phyloP scores from a whole-genome alignment of 2,329 filamentous ascomycete species.

The Lecanicillium sp. region DNA sequence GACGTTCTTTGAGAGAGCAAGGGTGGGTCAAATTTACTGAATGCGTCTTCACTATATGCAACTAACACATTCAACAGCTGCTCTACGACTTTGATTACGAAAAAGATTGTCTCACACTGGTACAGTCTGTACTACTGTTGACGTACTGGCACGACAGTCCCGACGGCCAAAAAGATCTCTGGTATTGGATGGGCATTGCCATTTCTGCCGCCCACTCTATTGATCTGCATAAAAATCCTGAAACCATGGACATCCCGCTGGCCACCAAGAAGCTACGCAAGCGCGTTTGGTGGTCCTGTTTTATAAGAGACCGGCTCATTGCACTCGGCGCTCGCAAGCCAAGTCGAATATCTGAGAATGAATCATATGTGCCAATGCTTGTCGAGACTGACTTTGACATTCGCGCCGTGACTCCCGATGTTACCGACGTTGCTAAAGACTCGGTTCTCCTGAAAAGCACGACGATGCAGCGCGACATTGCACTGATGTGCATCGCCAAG shows the following conservation, averaged over 20 bases:
- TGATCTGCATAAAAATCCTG: slow-evolving; percentile 57
- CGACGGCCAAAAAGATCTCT: slow-evolving; percentile 63
- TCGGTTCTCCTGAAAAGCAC: slow-evolving; percentile 1
- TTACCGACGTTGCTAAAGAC: not conserved
- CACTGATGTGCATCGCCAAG: slow-evolving; percentile 55
- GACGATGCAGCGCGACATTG: slow-evolving; percentile 43
- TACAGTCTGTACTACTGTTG: slow-evolving; percentile 57
- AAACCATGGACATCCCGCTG: slow-evolving; percentile 48
- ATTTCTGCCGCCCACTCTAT: slow-evolving; percentile 61
- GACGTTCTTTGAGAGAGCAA: slow-evolving; percentile 56
- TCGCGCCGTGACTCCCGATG: slow-evolving; percentile 25
- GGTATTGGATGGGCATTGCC: slow-evolving; percentile 65
- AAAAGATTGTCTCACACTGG: slow-evolving; percentile 55
- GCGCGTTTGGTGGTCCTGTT: slow-evolving; percentile 63
- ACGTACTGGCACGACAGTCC: slow-evolving; percentile 64
- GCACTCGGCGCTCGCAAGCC: slow-evolving; percentile 60
- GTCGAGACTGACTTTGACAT: slow-evolving; percentile 57
- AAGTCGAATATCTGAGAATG: slow-evolving; percentile 57
- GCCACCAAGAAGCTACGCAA: slow-evolving; percentile 56
- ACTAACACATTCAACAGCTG: slow-evolving; percentile 26
- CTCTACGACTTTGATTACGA: slow-evolving; percentile 66
- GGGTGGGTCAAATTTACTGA: slow-evolving; percentile 36
- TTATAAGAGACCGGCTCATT: slow-evolving; percentile 59
- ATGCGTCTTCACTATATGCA: not conserved
- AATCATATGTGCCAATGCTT: slow-evolving; percentile 60